Base-by-base conservation (phyloP, 306 rosid genomes). In the Bauhinia variegata region DNA sequence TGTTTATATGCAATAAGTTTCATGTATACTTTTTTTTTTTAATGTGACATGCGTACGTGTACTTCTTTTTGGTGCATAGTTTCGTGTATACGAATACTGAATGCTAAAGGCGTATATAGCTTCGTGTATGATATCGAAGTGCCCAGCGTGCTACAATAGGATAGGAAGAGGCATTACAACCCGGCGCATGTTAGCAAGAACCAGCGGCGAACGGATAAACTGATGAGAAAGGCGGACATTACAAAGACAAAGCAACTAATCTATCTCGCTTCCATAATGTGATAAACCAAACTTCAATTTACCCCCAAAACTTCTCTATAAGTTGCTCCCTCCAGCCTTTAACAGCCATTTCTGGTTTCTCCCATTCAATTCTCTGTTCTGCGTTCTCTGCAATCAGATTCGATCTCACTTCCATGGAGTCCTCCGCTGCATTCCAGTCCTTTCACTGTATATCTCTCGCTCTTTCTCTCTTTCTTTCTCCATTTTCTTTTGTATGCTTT, bases 401-500 rank as follows among this genome's bases (percentile, higher is more conserved):
- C 63, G 31, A 38, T 72, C 72, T 44, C 56, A 49, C 53, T n/a
- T 68, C 74, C 75, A 89, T 93, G 98, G 96, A 89, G 37, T 80
- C 91, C 77, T 61, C 90, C 19, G 85, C 87, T 51, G 80, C 79
- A 48, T 73, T 85, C 86, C 90, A 87, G 67, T 85, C 97, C 62
- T 78, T 88, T 53, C 75, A 73, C 81, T 84, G 98, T 89, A 84
- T 71, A 70, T 75, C 76, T 73, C 79, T 77, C 81, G 72, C 76
- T 72, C 70, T 54, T 46, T 37, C 38, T 69, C 63, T 56, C 65
- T 61, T 30, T 42, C 6, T 65, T 16, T 67, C n/a, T 34, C n/a
- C 17, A 1, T 71, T 5, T 64, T 4, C 48, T 0, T 65, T 3
- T 60, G 4, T 65, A 23, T 36, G 18, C n/a, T n/a, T n/a, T n/a